A percentile compares a stretch with the other conserved stretches of the same genome.
Evolutionary conservation across 768 basidiomycete species (phyloP).

Genomic region (Saitozyma podzolica): DNA sequence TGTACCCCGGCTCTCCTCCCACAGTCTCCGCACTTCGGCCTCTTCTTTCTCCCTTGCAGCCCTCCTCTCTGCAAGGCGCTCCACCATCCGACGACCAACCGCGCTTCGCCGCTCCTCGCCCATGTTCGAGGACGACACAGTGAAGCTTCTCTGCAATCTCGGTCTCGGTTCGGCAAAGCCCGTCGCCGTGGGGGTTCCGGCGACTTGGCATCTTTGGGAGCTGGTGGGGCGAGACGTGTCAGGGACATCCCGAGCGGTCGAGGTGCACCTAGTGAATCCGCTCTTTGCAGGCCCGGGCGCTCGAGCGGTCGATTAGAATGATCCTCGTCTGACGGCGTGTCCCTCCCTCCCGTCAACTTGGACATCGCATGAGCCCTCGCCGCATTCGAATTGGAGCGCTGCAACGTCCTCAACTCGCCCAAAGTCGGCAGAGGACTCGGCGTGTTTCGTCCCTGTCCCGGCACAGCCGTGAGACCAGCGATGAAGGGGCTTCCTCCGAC

Average conservation of each 20-base stretch:
- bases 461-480: constrained; percentile 13
- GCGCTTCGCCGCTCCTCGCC: constrained; percentile 51
- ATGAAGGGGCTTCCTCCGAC: background rate
- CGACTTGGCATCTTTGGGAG: constrained; percentile 2
- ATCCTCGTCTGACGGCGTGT: constrained; percentile 55
- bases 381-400: constrained; percentile 87
- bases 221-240: background rate
- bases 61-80: constrained; percentile 42
- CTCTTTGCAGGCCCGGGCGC: constrained; percentile 29
- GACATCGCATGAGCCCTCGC: constrained; percentile 77
- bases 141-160: constrained; percentile 47
- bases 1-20: constrained; percentile 26
- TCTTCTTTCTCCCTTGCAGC: constrained; percentile 43
- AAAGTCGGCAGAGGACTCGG: constrained; percentile 70
- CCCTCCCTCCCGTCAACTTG: constrained; percentile 74
- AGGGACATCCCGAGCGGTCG: constrained; percentile 14
- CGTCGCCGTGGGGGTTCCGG: background rate
- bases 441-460: constrained; percentile 56
- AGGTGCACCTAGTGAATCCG: constrained; percentile 40
- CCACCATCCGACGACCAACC: constrained; percentile 53
- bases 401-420: constrained; percentile 71
- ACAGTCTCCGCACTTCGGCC: constrained; percentile 32
- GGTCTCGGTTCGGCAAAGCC: constrained; percentile 24
- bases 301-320: constrained; percentile 7
- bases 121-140: constrained; percentile 46